Conservation (phyloP, 2,329 filamentous ascomycete genomes). For the Aspergillus pseudotamarii region DNA sequence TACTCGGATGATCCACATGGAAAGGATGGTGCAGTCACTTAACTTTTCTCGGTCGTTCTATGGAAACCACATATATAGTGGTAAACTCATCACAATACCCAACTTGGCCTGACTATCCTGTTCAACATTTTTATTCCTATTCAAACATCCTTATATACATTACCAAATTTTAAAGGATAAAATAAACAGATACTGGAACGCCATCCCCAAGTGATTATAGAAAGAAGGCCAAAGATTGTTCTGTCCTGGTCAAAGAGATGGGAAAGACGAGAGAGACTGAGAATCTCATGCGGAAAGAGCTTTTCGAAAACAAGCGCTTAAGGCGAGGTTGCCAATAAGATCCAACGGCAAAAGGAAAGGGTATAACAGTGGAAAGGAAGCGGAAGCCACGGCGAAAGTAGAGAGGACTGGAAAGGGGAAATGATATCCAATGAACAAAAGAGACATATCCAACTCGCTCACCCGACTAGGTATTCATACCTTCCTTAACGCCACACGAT, state of each 20-base stretch:
- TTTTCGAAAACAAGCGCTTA: constrained; percentile 5
- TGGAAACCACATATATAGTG: neutral
- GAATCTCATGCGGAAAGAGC: constrained; percentile 6
- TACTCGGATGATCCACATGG: neutral
- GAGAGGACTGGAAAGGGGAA: constrained; percentile 10
- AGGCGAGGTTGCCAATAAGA: neutral
- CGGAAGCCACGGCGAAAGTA: constrained; percentile 12
- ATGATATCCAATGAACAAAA: constrained; percentile 9
- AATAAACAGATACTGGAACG: constrained; percentile 5
- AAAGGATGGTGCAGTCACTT: neutral
- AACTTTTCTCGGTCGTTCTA: neutral
- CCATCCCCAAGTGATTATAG: neutral
- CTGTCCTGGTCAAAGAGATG: constrained; percentile 3
- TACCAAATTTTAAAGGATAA: constrained; percentile 4
- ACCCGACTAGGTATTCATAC: constrained; percentile 8
- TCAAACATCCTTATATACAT: constrained; percentile 12
- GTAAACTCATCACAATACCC: neutral
- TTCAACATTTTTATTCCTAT: constrained; percentile 9
- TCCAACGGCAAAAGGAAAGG: constrained; percentile 13
- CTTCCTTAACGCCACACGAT: constrained; percentile 24
- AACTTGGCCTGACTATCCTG: neutral
- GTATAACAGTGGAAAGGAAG: constrained; percentile 19
- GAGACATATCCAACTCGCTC: constrained; percentile 16
- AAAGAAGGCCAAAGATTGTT: constrained; percentile 6
- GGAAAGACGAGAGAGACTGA: constrained; percentile 6